A percentile compares a stretch with the other conserved stretches of the same genome.
phyloP scores from a whole-genome alignment of 176 grass and related monocot genomes.

The Cenchrus americanus region DNA sequence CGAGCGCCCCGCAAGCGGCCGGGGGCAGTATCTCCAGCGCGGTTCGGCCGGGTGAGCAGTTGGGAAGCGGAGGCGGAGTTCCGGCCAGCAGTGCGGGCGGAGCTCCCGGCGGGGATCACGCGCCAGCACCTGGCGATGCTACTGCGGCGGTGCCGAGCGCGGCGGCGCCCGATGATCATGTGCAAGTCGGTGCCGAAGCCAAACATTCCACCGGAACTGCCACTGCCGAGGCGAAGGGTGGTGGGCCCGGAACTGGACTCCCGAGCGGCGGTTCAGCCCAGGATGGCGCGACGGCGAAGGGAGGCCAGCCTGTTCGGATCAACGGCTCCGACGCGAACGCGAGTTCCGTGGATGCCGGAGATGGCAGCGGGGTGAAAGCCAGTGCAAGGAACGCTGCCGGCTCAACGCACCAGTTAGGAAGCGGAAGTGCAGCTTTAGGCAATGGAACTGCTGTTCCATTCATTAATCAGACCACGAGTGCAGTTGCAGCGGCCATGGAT shows the following conservation, averaged over 20 bases:
- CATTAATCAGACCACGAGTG: slow-evolving; percentile 42
- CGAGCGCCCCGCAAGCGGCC: neutral
- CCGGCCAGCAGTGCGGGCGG: neutral
- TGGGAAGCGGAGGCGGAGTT: slow-evolving; percentile 10
- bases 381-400: slow-evolving; percentile 18
- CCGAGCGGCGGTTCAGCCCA: neutral
- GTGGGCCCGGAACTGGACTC: neutral
- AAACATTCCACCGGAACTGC: slow-evolving; percentile 17
- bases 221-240: slow-evolving; percentile 16
- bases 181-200: slow-evolving; percentile 11
- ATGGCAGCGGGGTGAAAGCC: slow-evolving; percentile 30
- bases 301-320: slow-evolving; percentile 23
- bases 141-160: slow-evolving; percentile 1
- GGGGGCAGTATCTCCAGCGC: slow-evolving; percentile 1
- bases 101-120: slow-evolving; percentile 13
- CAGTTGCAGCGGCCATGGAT: slow-evolving; percentile 21
- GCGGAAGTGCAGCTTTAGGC: slow-evolving; percentile 28
- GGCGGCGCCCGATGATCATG: slow-evolving; percentile 20
- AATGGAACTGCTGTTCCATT: slow-evolving; percentile 17
- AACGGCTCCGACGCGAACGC: slow-evolving; percentile 20
- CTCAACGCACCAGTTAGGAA: slow-evolving; percentile 11
- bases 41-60: neutral
- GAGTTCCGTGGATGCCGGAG: slow-evolving; percentile 32
- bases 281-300: neutral
- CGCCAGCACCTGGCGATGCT: neutral